Evolutionary conservation across 805 yeast genomes (phyloP).

Genomic region (Wickerhamomyces canadensis): DNA sequence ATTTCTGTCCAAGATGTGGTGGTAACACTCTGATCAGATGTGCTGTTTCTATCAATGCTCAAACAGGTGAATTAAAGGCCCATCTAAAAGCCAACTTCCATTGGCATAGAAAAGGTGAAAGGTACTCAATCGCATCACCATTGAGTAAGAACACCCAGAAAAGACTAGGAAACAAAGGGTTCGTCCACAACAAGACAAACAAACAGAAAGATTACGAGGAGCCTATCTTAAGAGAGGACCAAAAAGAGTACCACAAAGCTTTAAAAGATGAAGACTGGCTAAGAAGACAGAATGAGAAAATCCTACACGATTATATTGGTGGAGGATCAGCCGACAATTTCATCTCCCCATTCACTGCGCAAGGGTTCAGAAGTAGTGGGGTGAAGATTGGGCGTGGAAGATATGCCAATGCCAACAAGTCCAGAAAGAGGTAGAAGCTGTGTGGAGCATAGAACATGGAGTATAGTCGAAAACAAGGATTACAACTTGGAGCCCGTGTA

Average conservation of each 20-base stretch:
- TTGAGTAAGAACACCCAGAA: constrained; percentile 69
- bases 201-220: constrained; percentile 42
- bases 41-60: constrained; percentile 77
- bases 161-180: constrained; percentile 72
- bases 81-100: constrained; percentile 88
- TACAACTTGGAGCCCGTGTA: too few relatives aligned
- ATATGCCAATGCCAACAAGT: constrained; percentile 53
- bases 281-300: constrained; percentile 78
- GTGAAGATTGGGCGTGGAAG: constrained; percentile 86
- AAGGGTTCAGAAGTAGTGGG: constrained; percentile 57
- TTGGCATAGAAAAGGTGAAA: constrained; percentile 88
- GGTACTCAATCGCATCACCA: constrained; percentile 82
- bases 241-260: constrained; percentile 87
- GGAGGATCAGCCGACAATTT: constrained; percentile 89
- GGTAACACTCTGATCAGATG: constrained; percentile 87
- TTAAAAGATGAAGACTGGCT: constrained; percentile 86
- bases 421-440: constrained; percentile 29
- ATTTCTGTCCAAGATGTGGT: constrained; percentile 95
- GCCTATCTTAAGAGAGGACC: constrained; percentile 81
- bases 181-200: constrained; percentile 62
- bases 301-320: constrained; percentile 84
- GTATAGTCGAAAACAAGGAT: too few relatives aligned
- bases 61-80: constrained; percentile 78
- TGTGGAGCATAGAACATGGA: too few relatives aligned
- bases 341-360: constrained; percentile 78